Conservation (phyloP, 176 grass and related monocot genomes). For the Oryza longistaminata region DNA sequence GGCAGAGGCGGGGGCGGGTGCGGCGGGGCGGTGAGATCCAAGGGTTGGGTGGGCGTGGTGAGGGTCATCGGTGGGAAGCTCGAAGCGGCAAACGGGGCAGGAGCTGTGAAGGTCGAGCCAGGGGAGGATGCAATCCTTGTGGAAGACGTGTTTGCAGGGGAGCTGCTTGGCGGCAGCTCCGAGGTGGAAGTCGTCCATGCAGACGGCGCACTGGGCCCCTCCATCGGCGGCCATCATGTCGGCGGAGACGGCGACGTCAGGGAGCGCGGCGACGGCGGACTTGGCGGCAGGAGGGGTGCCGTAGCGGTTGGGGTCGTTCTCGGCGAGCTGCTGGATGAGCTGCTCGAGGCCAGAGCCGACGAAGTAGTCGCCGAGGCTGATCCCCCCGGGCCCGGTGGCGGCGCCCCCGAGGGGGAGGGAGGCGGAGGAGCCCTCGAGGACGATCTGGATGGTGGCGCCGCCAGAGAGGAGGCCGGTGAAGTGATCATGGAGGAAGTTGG, state of each 20-base stretch:
- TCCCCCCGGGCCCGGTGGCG: constrained; percentile 9
- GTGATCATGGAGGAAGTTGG: constrained; percentile 72
- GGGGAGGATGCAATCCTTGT: constrained; percentile 92
- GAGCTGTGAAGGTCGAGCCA: constrained; percentile 98
- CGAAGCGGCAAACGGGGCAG: constrained; percentile 86
- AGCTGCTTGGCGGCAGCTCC: constrained; percentile 72
- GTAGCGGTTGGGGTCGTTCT: constrained; percentile 96
- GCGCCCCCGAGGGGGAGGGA: background rate
- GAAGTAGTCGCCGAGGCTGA: constrained; percentile 89
- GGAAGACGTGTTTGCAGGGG: constrained; percentile 93
- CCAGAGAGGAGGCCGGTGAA: constrained; percentile 61
- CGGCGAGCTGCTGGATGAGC: constrained; percentile 95
- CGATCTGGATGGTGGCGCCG: constrained; percentile 87
- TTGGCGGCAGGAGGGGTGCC: constrained; percentile 83
- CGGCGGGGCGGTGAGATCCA: background rate
- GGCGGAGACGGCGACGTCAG: constrained; percentile 56
- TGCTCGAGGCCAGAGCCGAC: constrained; percentile 89
- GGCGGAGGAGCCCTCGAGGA: constrained; percentile 53
- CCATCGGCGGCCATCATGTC: constrained; percentile 68
- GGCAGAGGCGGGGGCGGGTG: background rate
- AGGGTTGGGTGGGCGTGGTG: constrained; percentile 37
- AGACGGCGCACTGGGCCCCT: constrained; percentile 82
- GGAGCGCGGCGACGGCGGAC: constrained; percentile 66
- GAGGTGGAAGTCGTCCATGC: constrained; percentile 81
- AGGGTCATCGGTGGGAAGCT: constrained; percentile 76